A percentile compares a stretch with the other conserved stretches of the same genome.
Evolutionary conservation across 345 rosid species (phyloP).

Genomic region (Sisymbrium altissimum): DNA sequence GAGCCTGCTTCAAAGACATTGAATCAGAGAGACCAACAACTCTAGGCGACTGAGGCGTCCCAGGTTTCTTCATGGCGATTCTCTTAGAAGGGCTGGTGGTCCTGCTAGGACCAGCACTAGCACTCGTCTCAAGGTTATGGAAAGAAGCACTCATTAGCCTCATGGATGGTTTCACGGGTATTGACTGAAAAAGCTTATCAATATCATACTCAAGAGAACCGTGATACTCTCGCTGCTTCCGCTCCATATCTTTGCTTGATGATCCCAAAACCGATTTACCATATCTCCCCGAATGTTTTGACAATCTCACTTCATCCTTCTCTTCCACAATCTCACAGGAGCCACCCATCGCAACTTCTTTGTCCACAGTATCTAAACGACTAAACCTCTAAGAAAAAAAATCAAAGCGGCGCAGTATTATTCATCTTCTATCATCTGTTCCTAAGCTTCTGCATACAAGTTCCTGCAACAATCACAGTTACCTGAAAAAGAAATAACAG

Average conservation of each 20-base stretch:
- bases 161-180: conserved; percentile 55
- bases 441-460: neutral
- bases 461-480: conserved; percentile 1
- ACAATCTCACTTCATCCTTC: conserved; percentile 46
- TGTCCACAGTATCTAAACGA: neutral
- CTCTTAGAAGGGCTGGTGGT: conserved; percentile 56
- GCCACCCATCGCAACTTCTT: conserved; percentile 54
- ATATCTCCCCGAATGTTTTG: conserved; percentile 42
- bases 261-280: conserved; percentile 41
- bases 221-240: conserved; percentile 49
- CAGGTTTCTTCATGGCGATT: conserved; percentile 67
- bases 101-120: conserved; percentile 48
- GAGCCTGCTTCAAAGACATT: conserved; percentile 83
- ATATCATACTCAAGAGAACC: conserved; percentile 79
- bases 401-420: neutral
- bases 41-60: conserved; percentile 67
- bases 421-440: conserved; percentile 4
- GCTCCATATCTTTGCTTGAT: conserved; percentile 44
- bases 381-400: neutral
- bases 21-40: conserved; percentile 57
- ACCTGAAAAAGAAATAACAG: neutral
- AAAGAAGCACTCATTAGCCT: conserved; percentile 46
- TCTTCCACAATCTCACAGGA: conserved; percentile 88
- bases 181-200: conserved; percentile 82
- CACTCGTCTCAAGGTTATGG: conserved; percentile 33